A percentile compares a stretch with the other conserved stretches of the same genome.
Conservation (phyloP, 371 early-diverging fungal species). For the Mortierella sp. region DNA sequence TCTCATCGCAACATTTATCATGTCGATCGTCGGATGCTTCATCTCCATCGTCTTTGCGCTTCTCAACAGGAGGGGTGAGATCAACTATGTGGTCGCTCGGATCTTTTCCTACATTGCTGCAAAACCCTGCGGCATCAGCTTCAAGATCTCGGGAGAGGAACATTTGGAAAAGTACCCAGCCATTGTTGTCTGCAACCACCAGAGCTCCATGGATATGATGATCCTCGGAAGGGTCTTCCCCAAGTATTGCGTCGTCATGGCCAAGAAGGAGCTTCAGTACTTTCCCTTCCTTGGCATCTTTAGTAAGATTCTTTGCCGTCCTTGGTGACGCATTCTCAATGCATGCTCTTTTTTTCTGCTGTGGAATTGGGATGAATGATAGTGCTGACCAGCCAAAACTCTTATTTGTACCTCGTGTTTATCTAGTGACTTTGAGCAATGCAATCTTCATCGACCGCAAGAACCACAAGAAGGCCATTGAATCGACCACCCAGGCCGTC, state of each 20-base stretch:
- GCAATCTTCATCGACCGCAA: slow-evolving; percentile 92
- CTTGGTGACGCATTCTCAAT: not conserved
- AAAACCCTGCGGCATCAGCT: slow-evolving; percentile 67
- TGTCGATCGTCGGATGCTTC: slow-evolving; percentile 43
- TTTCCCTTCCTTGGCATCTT: slow-evolving; percentile 90
- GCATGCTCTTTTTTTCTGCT: not conserved
- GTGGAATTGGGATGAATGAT: not conserved
- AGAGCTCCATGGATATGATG: slow-evolving; percentile 85
- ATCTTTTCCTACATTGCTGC: slow-evolving; percentile 65
- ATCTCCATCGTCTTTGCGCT: slow-evolving; percentile 33
- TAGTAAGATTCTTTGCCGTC: slow-evolving; percentile 68
- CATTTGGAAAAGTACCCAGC: slow-evolving; percentile 68
- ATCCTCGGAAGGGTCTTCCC: slow-evolving; percentile 82
- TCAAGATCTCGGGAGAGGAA: slow-evolving; percentile 74
- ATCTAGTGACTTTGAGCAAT: slow-evolving; percentile 78
- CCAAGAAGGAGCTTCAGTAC: slow-evolving; percentile 83
- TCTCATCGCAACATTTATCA: slow-evolving; percentile 24
- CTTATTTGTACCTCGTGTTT: not conserved
- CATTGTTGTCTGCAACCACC: slow-evolving; percentile 90
- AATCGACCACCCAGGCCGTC: slow-evolving; percentile 83
- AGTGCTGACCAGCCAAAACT: not conserved
- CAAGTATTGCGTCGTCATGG: slow-evolving; percentile 77
- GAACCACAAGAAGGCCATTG: slow-evolving; percentile 83
- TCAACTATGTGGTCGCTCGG: slow-evolving; percentile 72
- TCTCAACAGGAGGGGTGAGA: slow-evolving; percentile 56